A percentile compares a stretch with the other conserved stretches of the same genome.
These are phyloP conservation scores for Geotrichum macrosporum DNA, from an alignment of 1,139 yeast species.

Conservation along the genomic window DNA sequence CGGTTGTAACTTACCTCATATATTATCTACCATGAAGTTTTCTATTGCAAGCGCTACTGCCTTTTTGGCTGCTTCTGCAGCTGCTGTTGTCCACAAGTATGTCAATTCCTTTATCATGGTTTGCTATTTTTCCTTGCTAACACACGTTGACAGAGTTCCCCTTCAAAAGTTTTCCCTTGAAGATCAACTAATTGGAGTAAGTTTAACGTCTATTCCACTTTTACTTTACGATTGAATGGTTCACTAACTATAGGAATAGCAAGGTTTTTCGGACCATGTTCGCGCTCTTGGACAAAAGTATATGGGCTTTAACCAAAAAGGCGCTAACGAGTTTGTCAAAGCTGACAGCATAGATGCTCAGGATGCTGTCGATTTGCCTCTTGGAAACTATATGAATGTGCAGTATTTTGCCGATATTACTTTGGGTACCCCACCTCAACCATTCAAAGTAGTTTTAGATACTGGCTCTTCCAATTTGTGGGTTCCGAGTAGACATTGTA, in stretches of 20 bases:
- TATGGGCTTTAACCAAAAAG: slow-evolving; percentile 49
- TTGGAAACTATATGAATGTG: slow-evolving; percentile 88
- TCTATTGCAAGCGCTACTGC: slow-evolving; percentile 47
- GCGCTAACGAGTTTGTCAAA: slow-evolving; percentile 19
- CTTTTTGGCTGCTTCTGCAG: slow-evolving; percentile 43
- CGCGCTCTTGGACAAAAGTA: slow-evolving; percentile 71
- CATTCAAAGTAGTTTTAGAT: slow-evolving; percentile 71
- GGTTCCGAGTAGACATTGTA: slow-evolving; percentile 88
- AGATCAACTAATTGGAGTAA: slow-evolving; percentile 55
- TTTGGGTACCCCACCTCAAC: slow-evolving; percentile 89
- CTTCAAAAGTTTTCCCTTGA: slow-evolving; percentile 60
- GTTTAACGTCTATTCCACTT: slow-evolving; percentile 16
- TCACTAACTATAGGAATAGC: slow-evolving; percentile 19
- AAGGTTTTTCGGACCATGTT: slow-evolving; percentile 56
- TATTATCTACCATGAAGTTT: slow-evolving; percentile 28
- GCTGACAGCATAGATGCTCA: slow-evolving; percentile 35
- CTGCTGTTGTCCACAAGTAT: slow-evolving; percentile 46
- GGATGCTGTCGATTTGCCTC: slow-evolving; percentile 65
- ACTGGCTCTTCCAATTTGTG: slow-evolving; percentile 96
- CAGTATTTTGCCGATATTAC: slow-evolving; percentile 89
- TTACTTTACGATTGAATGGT: too few relatives aligned
- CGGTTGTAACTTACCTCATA: too few relatives aligned
- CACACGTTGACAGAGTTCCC: slow-evolving; percentile 41
- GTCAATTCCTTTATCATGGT: slow-evolving; percentile 22
- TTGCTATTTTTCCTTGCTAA: background rate